phyloP scores from a whole-genome alignment of 2,329 filamentous ascomycete species.

The Lachnellula subtilissima region DNA sequence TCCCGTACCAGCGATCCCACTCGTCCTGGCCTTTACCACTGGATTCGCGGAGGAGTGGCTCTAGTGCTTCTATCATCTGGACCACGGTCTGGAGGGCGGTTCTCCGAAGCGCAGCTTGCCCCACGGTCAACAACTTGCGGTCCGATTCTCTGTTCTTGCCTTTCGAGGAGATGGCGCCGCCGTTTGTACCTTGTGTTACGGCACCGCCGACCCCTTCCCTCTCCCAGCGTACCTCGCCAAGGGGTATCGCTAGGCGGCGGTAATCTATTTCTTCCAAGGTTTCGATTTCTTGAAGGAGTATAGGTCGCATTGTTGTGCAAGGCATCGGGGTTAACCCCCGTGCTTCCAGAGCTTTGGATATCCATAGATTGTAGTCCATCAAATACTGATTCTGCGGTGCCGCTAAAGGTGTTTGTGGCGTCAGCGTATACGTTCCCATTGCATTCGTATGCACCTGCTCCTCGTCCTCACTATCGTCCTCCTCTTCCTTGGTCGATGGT shows the following conservation, averaged over 20 bases:
- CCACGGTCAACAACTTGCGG: conserved; percentile 37
- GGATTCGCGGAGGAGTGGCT: conserved; percentile 74
- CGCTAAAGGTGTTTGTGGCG: conserved; percentile 75
- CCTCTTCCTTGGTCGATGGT: conserved; percentile 36
- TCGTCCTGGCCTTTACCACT: conserved; percentile 87
- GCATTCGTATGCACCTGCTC: conserved; percentile 60
- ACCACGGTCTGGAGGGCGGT: conserved; percentile 79
- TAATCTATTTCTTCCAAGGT: conserved; percentile 63
- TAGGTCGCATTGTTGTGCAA: conserved; percentile 71
- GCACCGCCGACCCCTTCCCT: conserved; percentile 64
- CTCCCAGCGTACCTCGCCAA: conserved; percentile 85
- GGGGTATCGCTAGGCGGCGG: conserved; percentile 77
- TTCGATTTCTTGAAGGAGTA: conserved; percentile 76
- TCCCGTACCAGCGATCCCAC: conserved; percentile 85
- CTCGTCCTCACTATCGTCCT: conserved; percentile 46
- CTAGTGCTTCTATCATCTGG: conserved; percentile 78
- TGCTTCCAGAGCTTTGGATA: conserved; percentile 67
- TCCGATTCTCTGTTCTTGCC: conserved; percentile 28
- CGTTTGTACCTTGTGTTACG: conserved; percentile 56
- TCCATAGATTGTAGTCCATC: conserved; percentile 78
- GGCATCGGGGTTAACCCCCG: conserved; percentile 69
- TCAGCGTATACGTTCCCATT: conserved; percentile 78
- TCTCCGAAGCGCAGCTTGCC: conserved; percentile 68
- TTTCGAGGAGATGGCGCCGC: conserved; percentile 32
- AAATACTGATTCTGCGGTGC: conserved; percentile 77